Conservation (phyloP, 1,139 yeast species). For the Yamadazyma sp. region DNA sequence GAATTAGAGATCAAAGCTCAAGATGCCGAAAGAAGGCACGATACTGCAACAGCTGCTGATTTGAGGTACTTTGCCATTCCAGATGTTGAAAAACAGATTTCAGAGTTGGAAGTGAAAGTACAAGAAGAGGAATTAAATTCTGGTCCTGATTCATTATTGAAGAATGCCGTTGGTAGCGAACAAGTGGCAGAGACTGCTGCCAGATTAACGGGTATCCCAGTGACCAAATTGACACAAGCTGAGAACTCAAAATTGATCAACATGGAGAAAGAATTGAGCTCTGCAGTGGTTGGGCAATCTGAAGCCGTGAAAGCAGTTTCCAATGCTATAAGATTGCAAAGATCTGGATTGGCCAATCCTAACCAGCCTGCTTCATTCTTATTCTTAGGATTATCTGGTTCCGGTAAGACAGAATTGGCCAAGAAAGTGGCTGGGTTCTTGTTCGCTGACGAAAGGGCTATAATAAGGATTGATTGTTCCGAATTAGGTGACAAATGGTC, state of each 20-base stretch:
- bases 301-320: slow-evolving; percentile 97
- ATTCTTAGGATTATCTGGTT: slow-evolving; percentile 93
- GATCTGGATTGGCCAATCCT: slow-evolving; percentile 97
- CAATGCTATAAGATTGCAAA: slow-evolving; percentile 85
- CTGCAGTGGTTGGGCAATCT: slow-evolving; percentile 90
- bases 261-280: slow-evolving; percentile 85
- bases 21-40: slow-evolving; percentile 97
- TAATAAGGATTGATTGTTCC: slow-evolving; percentile 96
- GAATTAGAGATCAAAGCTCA: slow-evolving; percentile 89
- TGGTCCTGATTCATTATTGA: slow-evolving; percentile 65
- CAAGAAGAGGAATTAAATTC: slow-evolving; percentile 67
- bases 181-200: slow-evolving; percentile 98
- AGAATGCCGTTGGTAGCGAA: slow-evolving; percentile 89
- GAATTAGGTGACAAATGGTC: slow-evolving; percentile 95
- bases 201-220: slow-evolving; percentile 97
- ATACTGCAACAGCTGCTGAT: slow-evolving; percentile 93
- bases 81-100: slow-evolving; percentile 76
- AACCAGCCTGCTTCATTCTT: slow-evolving; percentile 94
- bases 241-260: slow-evolving; percentile 90
- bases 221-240: slow-evolving; percentile 90
- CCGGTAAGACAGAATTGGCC: slow-evolving; percentile 98
- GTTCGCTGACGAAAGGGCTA: slow-evolving; percentile 93
- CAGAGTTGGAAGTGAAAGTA: slow-evolving; percentile 69
- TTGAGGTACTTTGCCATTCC: slow-evolving; percentile 96
- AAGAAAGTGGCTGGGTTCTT: slow-evolving; percentile 94